Conservation (phyloP, 2,329 filamentous ascomycete genomes). For the Colletotrichum acutatum region DNA sequence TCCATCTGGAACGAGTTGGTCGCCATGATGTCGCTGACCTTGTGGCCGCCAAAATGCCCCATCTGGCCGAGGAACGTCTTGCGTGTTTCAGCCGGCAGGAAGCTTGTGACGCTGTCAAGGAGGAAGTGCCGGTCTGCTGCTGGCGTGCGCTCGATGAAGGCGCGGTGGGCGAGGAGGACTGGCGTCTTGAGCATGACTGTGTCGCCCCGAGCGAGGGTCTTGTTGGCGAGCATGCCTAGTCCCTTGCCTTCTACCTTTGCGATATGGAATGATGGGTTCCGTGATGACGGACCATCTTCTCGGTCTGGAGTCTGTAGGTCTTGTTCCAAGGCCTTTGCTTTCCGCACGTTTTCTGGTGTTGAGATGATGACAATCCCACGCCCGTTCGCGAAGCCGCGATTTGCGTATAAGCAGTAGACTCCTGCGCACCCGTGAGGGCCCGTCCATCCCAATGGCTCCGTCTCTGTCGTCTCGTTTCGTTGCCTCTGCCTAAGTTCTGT, state of each 20-base stretch:
- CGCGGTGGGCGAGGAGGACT: slow-evolving; percentile 34
- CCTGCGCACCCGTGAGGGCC: slow-evolving; percentile 30
- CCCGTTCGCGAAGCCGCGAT: slow-evolving; percentile 46
- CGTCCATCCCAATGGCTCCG: slow-evolving; percentile 15
- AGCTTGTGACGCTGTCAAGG: slow-evolving; percentile 15
- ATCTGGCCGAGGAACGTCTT: slow-evolving; percentile 29
- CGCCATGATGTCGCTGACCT: slow-evolving; percentile 34
- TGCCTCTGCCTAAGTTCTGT: neutral
- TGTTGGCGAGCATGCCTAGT: slow-evolving; percentile 41
- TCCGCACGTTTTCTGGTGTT: slow-evolving; percentile 38
- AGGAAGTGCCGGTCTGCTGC: slow-evolving; percentile 8
- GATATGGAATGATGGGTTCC: slow-evolving; percentile 36
- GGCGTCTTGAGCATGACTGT: slow-evolving; percentile 29
- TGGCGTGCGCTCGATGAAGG: slow-evolving; percentile 32
- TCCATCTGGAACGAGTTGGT: slow-evolving; percentile 38
- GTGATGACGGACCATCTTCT: neutral
- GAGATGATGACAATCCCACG: slow-evolving; percentile 54
- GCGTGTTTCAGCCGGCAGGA: slow-evolving; percentile 21
- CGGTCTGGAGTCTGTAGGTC: neutral
- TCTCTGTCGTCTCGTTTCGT: neutral
- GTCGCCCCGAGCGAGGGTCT: slow-evolving; percentile 37
- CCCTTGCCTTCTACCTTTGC: slow-evolving; percentile 40
- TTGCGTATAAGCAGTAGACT: slow-evolving; percentile 48
- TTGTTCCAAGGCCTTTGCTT: slow-evolving; percentile 3
- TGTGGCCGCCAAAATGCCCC: slow-evolving; percentile 32